phyloP scores from a whole-genome alignment of 2,329 filamentous ascomycete genomes.

The Myriosclerotinia duriaeana region DNA sequence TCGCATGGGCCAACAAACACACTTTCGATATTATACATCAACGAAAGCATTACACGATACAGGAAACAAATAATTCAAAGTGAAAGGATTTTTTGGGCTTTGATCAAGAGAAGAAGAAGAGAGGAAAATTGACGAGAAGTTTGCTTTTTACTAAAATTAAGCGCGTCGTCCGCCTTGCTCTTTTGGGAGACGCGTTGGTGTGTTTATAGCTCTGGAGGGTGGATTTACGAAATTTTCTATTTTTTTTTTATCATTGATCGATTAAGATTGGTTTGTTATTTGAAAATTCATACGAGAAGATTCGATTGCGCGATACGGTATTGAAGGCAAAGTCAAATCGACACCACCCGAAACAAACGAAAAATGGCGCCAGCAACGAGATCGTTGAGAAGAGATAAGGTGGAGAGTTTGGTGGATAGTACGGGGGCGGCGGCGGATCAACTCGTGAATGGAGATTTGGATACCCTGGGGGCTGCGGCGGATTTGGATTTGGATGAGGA shows the following conservation, averaged over 20 bases:
- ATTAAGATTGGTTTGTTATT: neutral
- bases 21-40: neutral
- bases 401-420: conserved; percentile 5
- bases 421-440: conserved; percentile 6
- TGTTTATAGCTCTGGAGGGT: neutral
- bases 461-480: neutral
- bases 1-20: neutral
- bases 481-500: conserved; percentile 3
- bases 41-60: neutral
- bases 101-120: too few species aligned
- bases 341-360: neutral
- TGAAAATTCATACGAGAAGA: neutral
- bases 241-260: neutral
- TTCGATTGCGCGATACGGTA: neutral
- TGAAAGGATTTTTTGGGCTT: too few species aligned
- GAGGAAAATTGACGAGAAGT: too few species aligned
- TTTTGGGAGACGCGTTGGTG: neutral
- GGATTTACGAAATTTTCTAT: neutral
- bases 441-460: neutral
- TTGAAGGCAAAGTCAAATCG: neutral
- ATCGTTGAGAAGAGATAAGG: conserved; percentile 13
- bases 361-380: conserved; percentile 14
- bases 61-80: neutral
- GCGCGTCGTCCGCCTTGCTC: too few species aligned
- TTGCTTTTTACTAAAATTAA: neutral